Evolutionary conservation across 2,329 filamentous ascomycete species (phyloP), one percentile per base, ranked within the genome.

Genomic region (Dothiorella sarmentorum): DNA sequence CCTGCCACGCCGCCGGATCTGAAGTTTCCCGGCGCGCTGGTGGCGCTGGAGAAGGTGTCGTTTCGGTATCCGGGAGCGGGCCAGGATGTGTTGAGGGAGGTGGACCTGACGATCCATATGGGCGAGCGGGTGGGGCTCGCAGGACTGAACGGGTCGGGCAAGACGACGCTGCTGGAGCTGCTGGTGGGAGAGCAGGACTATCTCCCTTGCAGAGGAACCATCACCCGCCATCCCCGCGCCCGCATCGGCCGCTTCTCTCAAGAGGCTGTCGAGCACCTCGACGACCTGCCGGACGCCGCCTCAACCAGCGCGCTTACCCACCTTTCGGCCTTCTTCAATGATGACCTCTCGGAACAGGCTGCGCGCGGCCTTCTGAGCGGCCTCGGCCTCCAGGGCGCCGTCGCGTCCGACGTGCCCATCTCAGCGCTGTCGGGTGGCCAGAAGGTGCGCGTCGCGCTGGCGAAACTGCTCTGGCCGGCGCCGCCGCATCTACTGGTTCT

Each of bases 61-160:
- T 93, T 88, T 69, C 77, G 80, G 2, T 93, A 94, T 68, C 74
- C 78, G 69, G 60, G 68, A 7, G 59, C 67, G 22, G 67, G 69
- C 7, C 64, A 71, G 24, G 73, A 76, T 4, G 67, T 74, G 1
- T 70, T 94, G 15, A 80, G 84, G 20, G 83, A 85, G 7, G 73
- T 92, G 27, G 83, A 80, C 51, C 73, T 95, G 11, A 86, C 86
- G 0, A 81, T 95, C 11, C 82, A 89, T 60, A 83, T 85, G 69
- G 88, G 89, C 9, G 88, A 91, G 62, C 82, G 90, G 1, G 77
- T 93, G 22, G 90, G 89, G 0, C 80, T 95, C 38, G 78, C 90
- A 22, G 91, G 90, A 0, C 78, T 94, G 42, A 95, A 95, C 69
- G 91, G 90, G 1, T 83, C 85, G 0, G 91, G 91, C 2, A 95